Base-by-base conservation (phyloP, 2,329 filamentous ascomycete genomes). In the Xylaria sp. region DNA sequence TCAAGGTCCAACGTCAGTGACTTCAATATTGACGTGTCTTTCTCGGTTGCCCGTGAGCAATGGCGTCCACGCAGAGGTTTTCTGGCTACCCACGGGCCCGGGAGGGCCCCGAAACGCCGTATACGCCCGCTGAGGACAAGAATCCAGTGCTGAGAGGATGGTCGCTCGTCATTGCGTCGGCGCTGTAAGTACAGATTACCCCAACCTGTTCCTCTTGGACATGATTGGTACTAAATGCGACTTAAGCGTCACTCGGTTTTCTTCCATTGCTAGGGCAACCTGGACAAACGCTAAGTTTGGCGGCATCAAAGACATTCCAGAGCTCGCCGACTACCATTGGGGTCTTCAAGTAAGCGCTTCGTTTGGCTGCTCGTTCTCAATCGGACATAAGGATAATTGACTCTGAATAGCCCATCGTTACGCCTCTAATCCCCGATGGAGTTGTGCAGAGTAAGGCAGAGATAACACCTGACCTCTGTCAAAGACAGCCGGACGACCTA, bases 91-190 rank as follows among this genome's bases (percentile, higher is more conserved):
- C 68, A 13, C 57, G 54, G 22, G 60, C 66, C 29, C 63, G 62
- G 19, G 66, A 70, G 56, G 66, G 66, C 1, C 65, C 67, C 2
- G 49, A 57, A n/a, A 66, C 69, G 9, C 72, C 74, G 4, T 82
- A 80, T 57, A 68, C 74, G 20, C 76, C 77, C 58, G 69, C 73
- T n/a, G 70, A 77, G 26, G 81, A 85, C 57, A 78, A 81, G 39
- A 92, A 93, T 67, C 90, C 91, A 0, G 79, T 85, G 1, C 75
- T 95, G 59, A 80, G 86, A 50, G 91, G 91, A 4, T 72, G 80
- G 26, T 71, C 85, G 7, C 75, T 95, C 44, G 77, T 83, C 22
- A 75, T 87, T 47, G 84, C 81, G 39, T 82, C 83, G 48, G 82
- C 78, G 53, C 65, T 89, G 87, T 90, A 73, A 67, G 80, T 71